A percentile compares a stretch with the other conserved stretches of the same genome.
Conservation (phyloP, 2,329 filamentous ascomycete genomes). For the Penicillium paneum region DNA sequence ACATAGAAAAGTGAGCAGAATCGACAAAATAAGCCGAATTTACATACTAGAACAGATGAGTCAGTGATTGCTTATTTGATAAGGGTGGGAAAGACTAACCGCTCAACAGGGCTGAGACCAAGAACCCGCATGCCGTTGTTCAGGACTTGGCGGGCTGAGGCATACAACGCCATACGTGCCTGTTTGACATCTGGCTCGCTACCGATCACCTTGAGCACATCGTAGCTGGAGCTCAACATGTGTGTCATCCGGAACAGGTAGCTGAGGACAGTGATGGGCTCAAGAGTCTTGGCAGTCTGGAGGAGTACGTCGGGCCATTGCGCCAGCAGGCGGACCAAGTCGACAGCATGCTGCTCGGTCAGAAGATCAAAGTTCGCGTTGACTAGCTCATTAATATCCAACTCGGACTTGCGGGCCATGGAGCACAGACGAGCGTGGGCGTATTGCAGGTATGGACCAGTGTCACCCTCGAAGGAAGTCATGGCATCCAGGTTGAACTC, state of each 20-base stretch:
- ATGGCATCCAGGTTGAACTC: conserved; percentile 64
- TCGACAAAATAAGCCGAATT: conserved; percentile 1
- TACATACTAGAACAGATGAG: conserved; percentile 27
- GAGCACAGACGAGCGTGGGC: conserved; percentile 59
- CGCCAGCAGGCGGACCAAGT: conserved; percentile 60
- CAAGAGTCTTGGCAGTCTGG: conserved; percentile 63
- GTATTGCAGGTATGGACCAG: conserved; percentile 64
- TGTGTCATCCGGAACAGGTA: conserved; percentile 68
- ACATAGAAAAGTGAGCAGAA: neutral
- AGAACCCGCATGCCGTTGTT: conserved; percentile 64
- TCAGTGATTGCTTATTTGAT: conserved; percentile 6
- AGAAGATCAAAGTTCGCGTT: conserved; percentile 59
- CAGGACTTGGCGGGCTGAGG: conserved; percentile 60
- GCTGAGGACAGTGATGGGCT: conserved; percentile 63
- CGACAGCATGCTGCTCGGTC: conserved; percentile 59
- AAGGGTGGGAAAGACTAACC: conserved; percentile 34
- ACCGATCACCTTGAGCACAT: conserved; percentile 60
- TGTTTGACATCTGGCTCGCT: conserved; percentile 57
- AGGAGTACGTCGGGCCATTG: conserved; percentile 64
- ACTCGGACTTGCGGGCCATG: conserved; percentile 56
- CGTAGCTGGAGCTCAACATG: conserved; percentile 59
- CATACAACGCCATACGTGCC: conserved; percentile 61
- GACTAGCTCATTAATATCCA: conserved; percentile 47
- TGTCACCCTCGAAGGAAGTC: conserved; percentile 65
- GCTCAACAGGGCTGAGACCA: conserved; percentile 63